Percentiles rank a stretch among this genome's conserved stretches.
Conservation (phyloP, 78 protist genomes). For the Chrysochromulina tobinii region DNA sequence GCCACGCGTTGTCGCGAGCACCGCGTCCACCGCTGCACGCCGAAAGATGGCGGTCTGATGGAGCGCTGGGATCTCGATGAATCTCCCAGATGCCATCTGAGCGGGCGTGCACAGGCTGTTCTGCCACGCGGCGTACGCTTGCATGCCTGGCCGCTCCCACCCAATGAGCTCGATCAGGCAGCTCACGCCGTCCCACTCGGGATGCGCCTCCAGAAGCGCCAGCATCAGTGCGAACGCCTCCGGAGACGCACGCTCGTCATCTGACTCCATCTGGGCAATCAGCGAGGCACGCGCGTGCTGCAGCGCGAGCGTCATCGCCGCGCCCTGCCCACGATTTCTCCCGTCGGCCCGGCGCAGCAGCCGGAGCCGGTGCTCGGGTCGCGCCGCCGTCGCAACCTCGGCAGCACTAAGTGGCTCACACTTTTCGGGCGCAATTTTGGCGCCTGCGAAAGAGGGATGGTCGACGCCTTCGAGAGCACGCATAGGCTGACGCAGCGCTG, state of each 20-base stretch:
- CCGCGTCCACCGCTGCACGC: neutral
- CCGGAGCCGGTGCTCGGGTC: constrained; percentile 10
- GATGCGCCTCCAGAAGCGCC: neutral
- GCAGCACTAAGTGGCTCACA: neutral
- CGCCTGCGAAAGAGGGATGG: constrained; percentile 23
- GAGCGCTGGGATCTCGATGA: constrained; percentile 44
- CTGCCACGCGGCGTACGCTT: constrained; percentile 32
- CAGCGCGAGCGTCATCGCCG: constrained; percentile 27
- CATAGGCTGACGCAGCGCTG: constrained; percentile 25
- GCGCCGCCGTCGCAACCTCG: neutral
- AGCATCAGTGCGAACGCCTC: constrained; percentile 27
- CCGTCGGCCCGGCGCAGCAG: constrained; percentile 1
- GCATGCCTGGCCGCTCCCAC: constrained; percentile 32
- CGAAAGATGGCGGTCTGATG: constrained; percentile 26
- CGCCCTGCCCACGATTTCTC: constrained; percentile 39
- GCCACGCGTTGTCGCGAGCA: neutral
- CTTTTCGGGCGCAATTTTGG: neutral
- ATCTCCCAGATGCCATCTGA: constrained; percentile 12
- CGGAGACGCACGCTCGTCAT: constrained; percentile 22
- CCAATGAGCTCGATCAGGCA: neutral
- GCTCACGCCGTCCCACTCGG: constrained; percentile 28
- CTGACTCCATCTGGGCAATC: constrained; percentile 40
- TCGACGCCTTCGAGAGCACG: constrained; percentile 27
- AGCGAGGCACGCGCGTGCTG: neutral
- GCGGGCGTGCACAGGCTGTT: neutral